Conservation (phyloP, 306 rosid species). For the Alnus glutinosa region DNA sequence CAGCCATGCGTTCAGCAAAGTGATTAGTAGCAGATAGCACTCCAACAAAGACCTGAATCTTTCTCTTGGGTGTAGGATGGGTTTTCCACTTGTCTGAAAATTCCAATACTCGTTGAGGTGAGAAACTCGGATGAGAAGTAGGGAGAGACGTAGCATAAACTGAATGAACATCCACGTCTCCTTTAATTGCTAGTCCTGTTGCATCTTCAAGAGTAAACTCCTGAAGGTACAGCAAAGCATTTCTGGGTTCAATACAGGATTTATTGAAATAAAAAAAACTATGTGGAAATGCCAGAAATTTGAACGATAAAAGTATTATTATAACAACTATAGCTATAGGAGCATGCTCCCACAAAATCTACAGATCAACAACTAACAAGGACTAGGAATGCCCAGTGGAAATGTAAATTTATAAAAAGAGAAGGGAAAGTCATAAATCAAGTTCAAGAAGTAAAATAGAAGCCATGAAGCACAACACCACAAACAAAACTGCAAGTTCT, state of each 20-base stretch:
- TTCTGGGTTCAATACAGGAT: conserved; percentile 16
- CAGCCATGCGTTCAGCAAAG: conserved; percentile 95
- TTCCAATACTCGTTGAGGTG: conserved; percentile 89
- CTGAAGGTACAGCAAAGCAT: conserved; percentile 41
- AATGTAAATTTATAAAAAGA: not conserved
- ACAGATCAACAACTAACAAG: not conserved
- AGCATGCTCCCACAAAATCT: not conserved
- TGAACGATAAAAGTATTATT: not conserved
- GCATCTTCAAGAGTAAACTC: conserved; percentile 99
- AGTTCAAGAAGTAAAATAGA: not conserved
- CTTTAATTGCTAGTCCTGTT: conserved; percentile 86
- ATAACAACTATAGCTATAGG: not conserved
- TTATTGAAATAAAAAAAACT: conserved; percentile 3
- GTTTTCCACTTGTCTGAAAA: conserved; percentile 84
- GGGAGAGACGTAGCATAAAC: conserved; percentile 89
- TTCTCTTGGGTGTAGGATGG: conserved; percentile 54
- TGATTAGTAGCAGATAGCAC: conserved; percentile 95
- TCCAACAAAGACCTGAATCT: conserved; percentile 70
- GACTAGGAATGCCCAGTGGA: no score
- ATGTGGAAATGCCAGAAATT: not conserved
- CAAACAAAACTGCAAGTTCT: not conserved
- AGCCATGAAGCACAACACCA: not conserved
- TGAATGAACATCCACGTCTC: conserved; percentile 84
- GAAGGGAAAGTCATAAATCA: not conserved
- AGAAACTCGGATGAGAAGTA: conserved; percentile 85